Base-by-base conservation (phyloP, 306 rosid genomes). In the Corylus americana region DNA sequence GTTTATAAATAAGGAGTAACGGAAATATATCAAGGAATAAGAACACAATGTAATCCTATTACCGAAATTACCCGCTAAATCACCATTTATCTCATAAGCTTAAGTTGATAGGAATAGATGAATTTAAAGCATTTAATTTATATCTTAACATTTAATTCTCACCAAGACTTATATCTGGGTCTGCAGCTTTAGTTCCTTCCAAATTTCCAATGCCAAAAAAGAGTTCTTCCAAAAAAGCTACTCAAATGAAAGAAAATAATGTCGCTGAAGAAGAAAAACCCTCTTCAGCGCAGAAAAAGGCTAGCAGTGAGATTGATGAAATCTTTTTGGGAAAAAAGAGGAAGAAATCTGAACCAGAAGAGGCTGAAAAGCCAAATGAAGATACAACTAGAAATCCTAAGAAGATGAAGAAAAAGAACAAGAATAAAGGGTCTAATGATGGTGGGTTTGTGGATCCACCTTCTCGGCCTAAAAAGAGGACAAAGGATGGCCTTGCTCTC, bases 261-360 rank as follows among this genome's bases (percentile, higher is more conserved):
- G 81, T 18, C 27, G 71, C 18, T 22, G 83, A 88, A 72, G 85
- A 84, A 83, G 79, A 69, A 64, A 92, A 82, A 11, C 81, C 78
- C 69, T 53, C 87, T 6, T 80, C 83, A 4, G 74, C 35, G 20
- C 71, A 18, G 5, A 89, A 86, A 61, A 87, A 87, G 71, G 39
- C 64, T 0, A 70, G 2, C 3, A 84, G 74, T 71, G 97, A 87
- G 83, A 93, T 93, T 16, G 98, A 93, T 81, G 93, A 90, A 71
- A 93, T 93, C 39, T 93, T 91, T 14, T 85, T 91, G 1, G 83
- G 86, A 27, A 85, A 84, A 55, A 91, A 89, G 81, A 90, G 91
- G 83, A 91, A 88, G 87, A 91, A 88, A 18, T 27, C 76, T 0
- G 79, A 87, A 17, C 49, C 25, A 1, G 67, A 20, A 11, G 79